Percentiles rank a stretch among this genome's conserved stretches.
These are phyloP conservation scores for Chalciporus sphaerocephalus DNA, from an alignment of 768 basidiomycete species.

Conservation along the genomic window DNA sequence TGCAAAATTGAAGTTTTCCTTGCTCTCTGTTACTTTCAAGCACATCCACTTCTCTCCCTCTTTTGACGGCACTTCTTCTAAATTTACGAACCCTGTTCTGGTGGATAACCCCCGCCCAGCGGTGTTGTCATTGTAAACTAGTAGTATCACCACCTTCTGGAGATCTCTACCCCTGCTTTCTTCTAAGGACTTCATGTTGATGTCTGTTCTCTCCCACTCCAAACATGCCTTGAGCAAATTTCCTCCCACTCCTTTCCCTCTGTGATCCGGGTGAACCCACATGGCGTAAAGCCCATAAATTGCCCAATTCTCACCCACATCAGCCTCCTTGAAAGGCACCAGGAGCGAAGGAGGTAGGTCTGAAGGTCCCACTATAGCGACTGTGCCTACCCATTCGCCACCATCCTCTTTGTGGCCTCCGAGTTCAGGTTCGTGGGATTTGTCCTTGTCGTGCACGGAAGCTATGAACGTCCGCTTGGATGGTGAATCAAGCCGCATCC, in stretches of 20 bases:
- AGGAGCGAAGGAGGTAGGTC: conserved; percentile 1
- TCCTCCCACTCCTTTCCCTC: conserved; percentile 19
- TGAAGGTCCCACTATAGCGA: conserved; percentile 13
- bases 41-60: conserved; percentile 23
- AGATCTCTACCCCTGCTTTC: not conserved
- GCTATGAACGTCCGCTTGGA: conserved; percentile 16
- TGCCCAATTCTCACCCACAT: conserved; percentile 14
- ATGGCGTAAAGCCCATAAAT: conserved; percentile 20
- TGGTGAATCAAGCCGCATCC: conserved; percentile 13
- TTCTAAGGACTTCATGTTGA: conserved; percentile 9
- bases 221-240: conserved; percentile 17
- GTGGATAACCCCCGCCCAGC: conserved; percentile 18
- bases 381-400: conserved; percentile 22
- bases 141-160: conserved; percentile 19
- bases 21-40: conserved; percentile 29
- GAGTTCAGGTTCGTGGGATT: not conserved
- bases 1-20: not conserved
- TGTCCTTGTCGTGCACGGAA: not conserved
- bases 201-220: conserved; percentile 22
- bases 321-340: conserved; percentile 13
- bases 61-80: conserved; percentile 2
- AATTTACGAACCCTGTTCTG: conserved; percentile 18
- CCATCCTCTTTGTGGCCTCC: not conserved
- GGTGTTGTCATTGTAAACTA: conserved; percentile 13
- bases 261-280: conserved; percentile 29